Evolutionary conservation across 495 filamentous ascomycete genomes (phyloP).

Genomic region (Aspergillus diversus): DNA sequence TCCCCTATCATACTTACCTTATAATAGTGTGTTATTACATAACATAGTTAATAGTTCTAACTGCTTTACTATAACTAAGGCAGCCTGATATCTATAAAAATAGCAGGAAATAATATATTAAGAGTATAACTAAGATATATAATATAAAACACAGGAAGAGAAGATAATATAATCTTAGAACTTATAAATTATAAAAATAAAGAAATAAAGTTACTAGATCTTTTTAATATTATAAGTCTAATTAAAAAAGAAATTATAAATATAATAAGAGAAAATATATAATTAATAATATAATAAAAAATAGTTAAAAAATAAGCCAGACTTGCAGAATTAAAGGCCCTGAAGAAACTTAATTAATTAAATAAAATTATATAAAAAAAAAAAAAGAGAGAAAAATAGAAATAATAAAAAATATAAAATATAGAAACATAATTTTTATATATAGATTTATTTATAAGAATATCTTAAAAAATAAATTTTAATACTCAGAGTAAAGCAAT

Average conservation of each 20-base stretch:
- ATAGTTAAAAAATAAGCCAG: neutral
- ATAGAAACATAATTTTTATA: neutral
- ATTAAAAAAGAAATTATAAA: conserved; percentile 4
- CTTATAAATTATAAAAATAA: conserved; percentile 5
- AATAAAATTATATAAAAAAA: neutral
- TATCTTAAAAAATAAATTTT: neutral
- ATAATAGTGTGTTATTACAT: too few species aligned
- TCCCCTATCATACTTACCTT: neutral
- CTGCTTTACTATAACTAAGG: too few species aligned
- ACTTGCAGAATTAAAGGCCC: neutral
- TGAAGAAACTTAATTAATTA: conserved; percentile 3
- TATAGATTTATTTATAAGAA: neutral
- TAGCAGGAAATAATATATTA: neutral
- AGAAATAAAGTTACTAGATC: neutral
- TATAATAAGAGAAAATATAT: conserved; percentile 4
- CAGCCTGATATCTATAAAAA: too few species aligned
- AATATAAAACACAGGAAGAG: neutral
- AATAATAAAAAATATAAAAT: neutral
- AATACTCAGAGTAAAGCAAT: neutral
- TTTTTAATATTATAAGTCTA: neutral
- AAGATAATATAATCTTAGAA: neutral
- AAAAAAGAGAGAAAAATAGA: conserved; percentile 3
- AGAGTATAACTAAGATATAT: neutral
- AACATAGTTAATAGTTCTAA: too few species aligned
- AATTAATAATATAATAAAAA: neutral